Base-by-base conservation (phyloP, 192 early-diverging fungal species). In the Spinellus fusiger region DNA sequence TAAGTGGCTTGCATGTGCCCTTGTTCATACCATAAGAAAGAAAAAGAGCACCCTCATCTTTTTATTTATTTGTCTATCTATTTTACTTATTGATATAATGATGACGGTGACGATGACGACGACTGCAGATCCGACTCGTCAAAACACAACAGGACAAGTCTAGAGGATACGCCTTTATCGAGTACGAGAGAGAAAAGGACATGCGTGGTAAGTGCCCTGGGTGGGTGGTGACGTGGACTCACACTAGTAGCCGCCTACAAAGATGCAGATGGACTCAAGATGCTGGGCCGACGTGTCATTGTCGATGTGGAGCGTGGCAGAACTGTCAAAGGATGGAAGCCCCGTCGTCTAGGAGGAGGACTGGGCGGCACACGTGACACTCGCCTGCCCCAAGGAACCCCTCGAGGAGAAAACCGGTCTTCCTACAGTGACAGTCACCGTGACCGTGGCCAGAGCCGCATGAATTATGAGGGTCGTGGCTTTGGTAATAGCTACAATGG, bases 281-380 rank as follows among this genome's bases (percentile, higher is more conserved):
- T 98, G 22, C 75, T 89, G 46, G 91, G 89, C 23, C 84, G 92
- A 22, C 84, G 92, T 33, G 77, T 96, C 22, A 71, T 96, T 20
- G 93, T 96, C 1, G 96, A 98, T 70, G 94, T 98, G 25, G 96
- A 98, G 69, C 85, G 94, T 57, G 96, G 94, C 4, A 82, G 96
- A 38, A 98, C 96, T 3, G 96, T 98, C 12, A 94, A 93, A 63
- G 93, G 88, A 51, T 98, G 96, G 96, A 77, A 76, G 46, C 96
- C 96, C 25, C 83, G 88, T 53, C 78, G 88, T n/a, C 71, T 94
- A 5, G 82, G 79, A 22, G 90, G 92, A 52, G 92, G 92, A 25
- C 77, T 92, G 26, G 92, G 92, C 16, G 77, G 77, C 13, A 88
- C 84, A 26, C 80, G 91, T 27, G 70, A 78, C n/a, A 86, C 86